These are phyloP conservation scores for Kalmusia sp. DNA, from an alignment of 2,329 filamentous ascomycete species.

Conservation along the genomic window DNA sequence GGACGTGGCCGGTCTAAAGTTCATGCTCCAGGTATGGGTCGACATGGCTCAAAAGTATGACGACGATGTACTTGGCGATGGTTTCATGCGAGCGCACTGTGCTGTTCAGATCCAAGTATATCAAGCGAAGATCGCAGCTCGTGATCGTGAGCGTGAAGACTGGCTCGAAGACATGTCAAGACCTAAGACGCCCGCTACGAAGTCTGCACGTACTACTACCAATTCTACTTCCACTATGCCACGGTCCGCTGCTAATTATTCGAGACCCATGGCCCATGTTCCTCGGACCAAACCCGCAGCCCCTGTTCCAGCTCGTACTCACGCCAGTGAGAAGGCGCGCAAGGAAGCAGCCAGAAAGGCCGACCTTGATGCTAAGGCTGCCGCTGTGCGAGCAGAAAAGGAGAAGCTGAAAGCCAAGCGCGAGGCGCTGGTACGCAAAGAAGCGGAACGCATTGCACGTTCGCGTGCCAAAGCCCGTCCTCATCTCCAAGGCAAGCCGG, in stretches of 20 bases:
- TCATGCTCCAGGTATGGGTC: conserved; percentile 20
- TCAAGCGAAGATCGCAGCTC: conserved; percentile 16
- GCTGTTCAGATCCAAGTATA: conserved; percentile 22
- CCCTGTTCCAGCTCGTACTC: conserved; percentile 7
- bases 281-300: background rate
- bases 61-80: conserved; percentile 3
- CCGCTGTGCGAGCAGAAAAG: conserved; percentile 19
- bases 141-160: conserved; percentile 16
- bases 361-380: conserved; percentile 16
- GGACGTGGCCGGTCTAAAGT: conserved; percentile 12
- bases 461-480: conserved; percentile 22
- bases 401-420: conserved; percentile 10
- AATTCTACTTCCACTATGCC: background rate
- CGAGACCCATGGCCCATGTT: background rate
- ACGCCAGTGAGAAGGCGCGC: conserved; percentile 14
- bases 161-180: conserved; percentile 19
- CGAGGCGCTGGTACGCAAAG: conserved; percentile 8
- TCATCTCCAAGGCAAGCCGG: conserved; percentile 2
- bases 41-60: conserved; percentile 20
- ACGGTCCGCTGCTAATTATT: background rate
- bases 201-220: background rate
- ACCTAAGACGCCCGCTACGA: conserved; percentile 5
- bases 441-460: conserved; percentile 20
- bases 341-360: conserved; percentile 17
- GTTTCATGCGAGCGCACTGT: conserved; percentile 17